Evolutionary conservation across 192 early-diverging fungal species (phyloP), one percentile per base, ranked within the genome.

Genomic region (Mortierella antarctica): DNA sequence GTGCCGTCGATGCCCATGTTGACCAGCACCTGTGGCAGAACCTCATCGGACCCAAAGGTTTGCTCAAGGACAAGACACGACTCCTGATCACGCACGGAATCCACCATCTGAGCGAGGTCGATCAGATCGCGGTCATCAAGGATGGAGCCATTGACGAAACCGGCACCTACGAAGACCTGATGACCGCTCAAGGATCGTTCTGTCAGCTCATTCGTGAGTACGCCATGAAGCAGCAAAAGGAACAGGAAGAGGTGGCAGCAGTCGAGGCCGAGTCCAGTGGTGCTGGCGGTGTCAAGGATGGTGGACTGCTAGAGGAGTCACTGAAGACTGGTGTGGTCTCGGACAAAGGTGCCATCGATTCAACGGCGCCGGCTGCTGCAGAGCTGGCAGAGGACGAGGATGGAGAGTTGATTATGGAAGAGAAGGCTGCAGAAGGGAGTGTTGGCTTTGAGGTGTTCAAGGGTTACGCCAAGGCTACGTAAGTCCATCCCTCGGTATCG

Each of bases 71-170:
- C 57, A 95, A 96, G 73, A 87, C 91, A 17, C 88, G 96, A 11
- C 73, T 99, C 39, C 86, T 96, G 55, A 93, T 95, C 13, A 95
- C 95, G 14, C 92, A 93, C 61, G 92, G 91, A 12, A 92, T 98
- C 47, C 89, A 92, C 50, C 92, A 92, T 57, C 62, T 98, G 8
- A 87, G 86, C 41, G 83, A 89, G 18, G 78, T 87, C 0, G 92
- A 96, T 56, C 77, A 86, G 12, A 87, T 96, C 7, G 50, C 95
- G 58, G 82, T 95, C 74, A 70, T 99, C 41, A 84, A 85, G 58
- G 87, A 96, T 18, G 96, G 96, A 3, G 58, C 62, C 12, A 87
- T 96, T 7, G 73, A 57, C 48, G 92, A 94, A 63, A 80, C 86
- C 52, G 96, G 95, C 21, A 61, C 79, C 14, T 94, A 89, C 67